Conservation (phyloP, 345 rosid species). For the Stellera chamaejasme region DNA sequence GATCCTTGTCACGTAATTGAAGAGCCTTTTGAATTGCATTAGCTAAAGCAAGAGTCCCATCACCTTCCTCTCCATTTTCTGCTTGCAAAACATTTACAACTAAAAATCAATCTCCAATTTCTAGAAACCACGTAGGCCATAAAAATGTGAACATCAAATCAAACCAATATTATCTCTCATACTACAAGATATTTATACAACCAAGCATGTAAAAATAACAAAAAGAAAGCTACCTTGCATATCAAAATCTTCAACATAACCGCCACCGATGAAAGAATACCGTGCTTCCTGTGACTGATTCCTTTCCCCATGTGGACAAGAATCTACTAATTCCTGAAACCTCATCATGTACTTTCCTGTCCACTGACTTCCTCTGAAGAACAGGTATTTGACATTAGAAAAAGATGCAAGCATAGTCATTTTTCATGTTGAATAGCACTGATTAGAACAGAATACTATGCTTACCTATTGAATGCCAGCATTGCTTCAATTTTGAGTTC, state of each 20-base stretch:
- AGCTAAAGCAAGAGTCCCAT: constrained; percentile 53
- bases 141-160: background rate
- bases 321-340: constrained; percentile 58
- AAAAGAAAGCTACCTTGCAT: constrained; percentile 27
- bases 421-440: constrained; percentile 75
- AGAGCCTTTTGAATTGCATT: constrained; percentile 55
- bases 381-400: background rate
- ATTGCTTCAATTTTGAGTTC: constrained; percentile 91
- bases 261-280: constrained; percentile 72
- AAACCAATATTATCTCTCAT: background rate
- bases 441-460: background rate
- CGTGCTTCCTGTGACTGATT: constrained; percentile 73
- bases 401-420: background rate
- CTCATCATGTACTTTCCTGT: constrained; percentile 80
- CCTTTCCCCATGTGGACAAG: constrained; percentile 26
- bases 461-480: constrained; percentile 81
- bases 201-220: background rate
- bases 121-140: background rate
- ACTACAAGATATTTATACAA: background rate
- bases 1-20: constrained; percentile 41
- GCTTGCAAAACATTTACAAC: constrained; percentile 18
- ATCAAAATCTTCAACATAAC: constrained; percentile 63
- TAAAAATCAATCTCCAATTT: background rate
- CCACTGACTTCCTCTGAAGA: constrained; percentile 75
- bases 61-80: constrained; percentile 21